Conservation (phyloP, 2,329 filamentous ascomycete species). For the Xylaria digitata region DNA sequence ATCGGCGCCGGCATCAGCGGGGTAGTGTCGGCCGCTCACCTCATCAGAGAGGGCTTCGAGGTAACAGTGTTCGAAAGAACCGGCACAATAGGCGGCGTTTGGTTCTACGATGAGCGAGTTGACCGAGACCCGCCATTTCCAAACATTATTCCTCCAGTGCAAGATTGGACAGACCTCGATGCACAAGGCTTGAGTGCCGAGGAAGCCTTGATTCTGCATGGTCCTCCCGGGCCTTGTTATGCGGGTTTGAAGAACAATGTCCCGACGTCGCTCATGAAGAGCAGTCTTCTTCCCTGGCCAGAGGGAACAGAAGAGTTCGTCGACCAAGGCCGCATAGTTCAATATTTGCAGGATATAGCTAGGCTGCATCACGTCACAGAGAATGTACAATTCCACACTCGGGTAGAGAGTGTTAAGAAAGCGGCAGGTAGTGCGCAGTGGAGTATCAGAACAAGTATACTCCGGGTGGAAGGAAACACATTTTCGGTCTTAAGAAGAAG, state of each 20-base stretch:
- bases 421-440: conserved; percentile 56
- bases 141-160: conserved; percentile 43
- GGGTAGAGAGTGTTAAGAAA: conserved; percentile 66
- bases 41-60: conserved; percentile 69
- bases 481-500: conserved; percentile 48
- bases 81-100: conserved; percentile 68
- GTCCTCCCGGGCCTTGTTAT: conserved; percentile 67
- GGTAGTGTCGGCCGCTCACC: conserved; percentile 71
- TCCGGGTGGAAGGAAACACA: conserved; percentile 47
- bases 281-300: conserved; percentile 63
- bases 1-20: conserved; percentile 74
- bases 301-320: conserved; percentile 69
- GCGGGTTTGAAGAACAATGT: conserved; percentile 77
- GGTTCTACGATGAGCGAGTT: conserved; percentile 70
- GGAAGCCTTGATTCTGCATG: conserved; percentile 53
- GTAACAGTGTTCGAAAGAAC: conserved; percentile 72
- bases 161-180: conserved; percentile 42
- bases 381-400: conserved; percentile 66
- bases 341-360: conserved; percentile 72
- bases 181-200: conserved; percentile 40
- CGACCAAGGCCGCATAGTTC: conserved; percentile 64
- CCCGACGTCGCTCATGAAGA: conserved; percentile 66
- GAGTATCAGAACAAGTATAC: conserved; percentile 61
- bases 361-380: conserved; percentile 60
- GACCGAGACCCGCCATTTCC: conserved; percentile 51